Percentiles rank a stretch among this genome's conserved stretches.
Conservation (phyloP, 1,139 yeast genomes). For the Ashbya aceris region DNA sequence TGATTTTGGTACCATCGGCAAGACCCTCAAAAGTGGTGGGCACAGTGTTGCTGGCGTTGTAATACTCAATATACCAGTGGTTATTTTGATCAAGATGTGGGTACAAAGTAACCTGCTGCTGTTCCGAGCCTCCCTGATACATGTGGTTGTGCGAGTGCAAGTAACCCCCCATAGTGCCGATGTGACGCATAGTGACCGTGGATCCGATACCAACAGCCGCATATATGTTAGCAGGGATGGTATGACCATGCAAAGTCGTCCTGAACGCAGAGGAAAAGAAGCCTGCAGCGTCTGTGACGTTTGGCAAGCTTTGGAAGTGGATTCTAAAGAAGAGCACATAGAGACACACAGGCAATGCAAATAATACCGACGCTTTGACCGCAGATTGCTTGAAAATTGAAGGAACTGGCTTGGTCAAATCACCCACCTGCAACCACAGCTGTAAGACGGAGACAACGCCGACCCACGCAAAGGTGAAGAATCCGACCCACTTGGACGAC, state of each 20-base stretch:
- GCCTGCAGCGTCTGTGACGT: slow-evolving; percentile 82
- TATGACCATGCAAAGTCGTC: slow-evolving; percentile 60
- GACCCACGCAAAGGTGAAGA: slow-evolving; percentile 89
- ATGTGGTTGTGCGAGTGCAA: slow-evolving; percentile 82
- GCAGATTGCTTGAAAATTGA: slow-evolving; percentile 36
- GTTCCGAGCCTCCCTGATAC: slow-evolving; percentile 89
- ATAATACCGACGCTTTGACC: slow-evolving; percentile 43
- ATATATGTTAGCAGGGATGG: slow-evolving; percentile 55
- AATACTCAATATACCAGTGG: slow-evolving; percentile 71
- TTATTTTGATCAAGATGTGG: slow-evolving; percentile 89
- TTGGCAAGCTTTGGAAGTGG: slow-evolving; percentile 62
- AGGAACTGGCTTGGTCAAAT: slow-evolving; percentile 39
- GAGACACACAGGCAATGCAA: slow-evolving; percentile 60
- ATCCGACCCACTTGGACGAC: slow-evolving; percentile 93
- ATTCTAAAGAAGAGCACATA: slow-evolving; percentile 68
- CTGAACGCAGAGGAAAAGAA: slow-evolving; percentile 89
- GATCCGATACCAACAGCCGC: slow-evolving; percentile 90
- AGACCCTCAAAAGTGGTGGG: slow-evolving; percentile 51
- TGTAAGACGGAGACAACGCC: slow-evolving; percentile 69
- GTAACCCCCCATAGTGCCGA: slow-evolving; percentile 87
- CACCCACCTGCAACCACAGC: slow-evolving; percentile 85
- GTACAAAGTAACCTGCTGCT: slow-evolving; percentile 87
- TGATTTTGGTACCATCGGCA: slow-evolving; percentile 67
- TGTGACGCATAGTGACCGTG: slow-evolving; percentile 67
- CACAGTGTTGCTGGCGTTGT: slow-evolving; percentile 38